Conservation (phyloP, 2,329 filamentous ascomycete species). For the Lecanoromycetidae sp. region DNA sequence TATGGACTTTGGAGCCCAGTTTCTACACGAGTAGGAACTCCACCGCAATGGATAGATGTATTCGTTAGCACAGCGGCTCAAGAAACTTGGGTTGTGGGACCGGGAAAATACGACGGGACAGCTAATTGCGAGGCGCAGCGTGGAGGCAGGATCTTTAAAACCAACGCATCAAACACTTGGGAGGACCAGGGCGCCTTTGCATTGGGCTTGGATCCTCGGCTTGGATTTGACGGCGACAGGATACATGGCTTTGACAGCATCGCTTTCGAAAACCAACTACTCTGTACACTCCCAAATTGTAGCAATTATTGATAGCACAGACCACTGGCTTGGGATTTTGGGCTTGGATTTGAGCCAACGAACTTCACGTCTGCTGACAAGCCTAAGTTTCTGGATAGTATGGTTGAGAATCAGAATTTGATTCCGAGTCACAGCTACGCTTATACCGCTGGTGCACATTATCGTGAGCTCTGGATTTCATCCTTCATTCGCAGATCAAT, state of each 20-base stretch:
- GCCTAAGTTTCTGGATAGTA: slow-evolving; percentile 11
- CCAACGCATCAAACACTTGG: slow-evolving; percentile 16
- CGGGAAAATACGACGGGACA: slow-evolving; percentile 14
- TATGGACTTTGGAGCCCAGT: slow-evolving; percentile 16
- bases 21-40: slow-evolving; percentile 16
- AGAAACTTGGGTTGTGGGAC: slow-evolving; percentile 18
- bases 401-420: slow-evolving; percentile 15
- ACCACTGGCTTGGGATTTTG: slow-evolving; percentile 17
- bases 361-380: slow-evolving; percentile 10
- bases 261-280: slow-evolving; percentile 4
- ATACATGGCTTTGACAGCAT: slow-evolving; percentile 14
- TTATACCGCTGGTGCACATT: slow-evolving; percentile 19
- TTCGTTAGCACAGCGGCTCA: slow-evolving; percentile 15
- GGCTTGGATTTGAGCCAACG: slow-evolving; percentile 13
- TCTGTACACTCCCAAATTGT: slow-evolving; percentile 13
- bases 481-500: slow-evolving; percentile 20
- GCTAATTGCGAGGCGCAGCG: slow-evolving; percentile 7
- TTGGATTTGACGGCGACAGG: slow-evolving; percentile 10
- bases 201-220: slow-evolving; percentile 8
- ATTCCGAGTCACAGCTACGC: slow-evolving; percentile 20
- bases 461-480: slow-evolving; percentile 20
- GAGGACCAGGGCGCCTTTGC: slow-evolving; percentile 4
- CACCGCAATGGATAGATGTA: slow-evolving; percentile 18
- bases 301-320: slow-evolving; percentile 9
- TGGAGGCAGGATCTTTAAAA: slow-evolving; percentile 10